These are phyloP conservation scores for Venturia asperata DNA, from an alignment of 2,329 filamentous ascomycete genomes.

Conservation along the genomic window DNA sequence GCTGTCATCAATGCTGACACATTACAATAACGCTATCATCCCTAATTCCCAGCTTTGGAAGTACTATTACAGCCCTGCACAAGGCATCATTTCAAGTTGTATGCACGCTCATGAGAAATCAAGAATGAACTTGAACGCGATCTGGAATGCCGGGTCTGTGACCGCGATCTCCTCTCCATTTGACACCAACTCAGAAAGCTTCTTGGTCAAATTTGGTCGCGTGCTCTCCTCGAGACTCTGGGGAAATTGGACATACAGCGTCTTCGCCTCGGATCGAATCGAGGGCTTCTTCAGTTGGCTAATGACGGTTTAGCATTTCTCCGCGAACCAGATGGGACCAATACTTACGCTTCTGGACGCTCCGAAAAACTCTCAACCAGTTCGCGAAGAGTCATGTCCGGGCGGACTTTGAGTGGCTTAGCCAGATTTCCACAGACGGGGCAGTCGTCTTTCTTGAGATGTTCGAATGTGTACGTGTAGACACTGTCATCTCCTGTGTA, in stretches of 20 bases:
- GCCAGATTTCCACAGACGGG: slow-evolving; percentile 85
- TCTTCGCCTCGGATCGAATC: slow-evolving; percentile 71
- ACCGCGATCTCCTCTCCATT: slow-evolving; percentile 87
- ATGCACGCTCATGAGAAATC: slow-evolving; percentile 32
- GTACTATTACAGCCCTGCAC: neutral
- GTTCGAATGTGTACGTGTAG: slow-evolving; percentile 95
- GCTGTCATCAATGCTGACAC: neutral
- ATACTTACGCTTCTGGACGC: slow-evolving; percentile 62
- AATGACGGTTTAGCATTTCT: slow-evolving; percentile 21
- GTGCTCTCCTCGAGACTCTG: slow-evolving; percentile 78
- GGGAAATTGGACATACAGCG: slow-evolving; percentile 83
- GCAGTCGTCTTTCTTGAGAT: slow-evolving; percentile 89
- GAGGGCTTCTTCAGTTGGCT: slow-evolving; percentile 87
- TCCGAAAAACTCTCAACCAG: slow-evolving; percentile 78
- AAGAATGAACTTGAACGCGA: slow-evolving; percentile 58
- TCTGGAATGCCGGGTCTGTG: slow-evolving; percentile 80
- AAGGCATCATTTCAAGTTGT: neutral
- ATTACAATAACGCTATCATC: neutral
- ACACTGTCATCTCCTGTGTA: slow-evolving; percentile 93
- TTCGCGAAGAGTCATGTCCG: slow-evolving; percentile 66
- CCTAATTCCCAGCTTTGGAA: neutral
- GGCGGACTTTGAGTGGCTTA: slow-evolving; percentile 64
- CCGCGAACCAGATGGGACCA: neutral
- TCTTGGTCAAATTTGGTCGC: slow-evolving; percentile 71
- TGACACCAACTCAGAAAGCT: slow-evolving; percentile 66